phyloP scores from a whole-genome alignment of 192 early-diverging fungal genomes.

The Geosiphon pyriformis region DNA sequence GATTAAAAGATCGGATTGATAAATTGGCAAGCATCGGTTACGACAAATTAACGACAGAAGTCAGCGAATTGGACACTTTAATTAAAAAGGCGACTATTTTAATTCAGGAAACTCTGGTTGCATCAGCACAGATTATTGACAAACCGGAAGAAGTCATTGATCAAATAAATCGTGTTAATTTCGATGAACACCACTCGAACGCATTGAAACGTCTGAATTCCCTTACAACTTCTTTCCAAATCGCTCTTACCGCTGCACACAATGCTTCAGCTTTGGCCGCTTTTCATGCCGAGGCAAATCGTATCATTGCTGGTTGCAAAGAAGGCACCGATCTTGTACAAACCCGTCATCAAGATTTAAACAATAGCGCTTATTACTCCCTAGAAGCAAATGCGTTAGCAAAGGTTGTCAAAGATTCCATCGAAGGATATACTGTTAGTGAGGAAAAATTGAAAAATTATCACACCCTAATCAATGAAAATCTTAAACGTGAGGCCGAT shows the following conservation, averaged over 20 bases:
- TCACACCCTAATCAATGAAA: conserved; percentile 7
- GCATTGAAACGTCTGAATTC: background rate
- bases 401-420: background rate
- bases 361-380: conserved; percentile 16
- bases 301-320: conserved; percentile 7
- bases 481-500: conserved; percentile 21
- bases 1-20: conserved; percentile 11
- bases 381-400: background rate
- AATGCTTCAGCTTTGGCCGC: conserved; percentile 22
- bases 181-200: conserved; percentile 8
- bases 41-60: conserved; percentile 14
- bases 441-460: conserved; percentile 8
- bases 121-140: background rate
- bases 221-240: conserved; percentile 4
- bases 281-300: conserved; percentile 16
- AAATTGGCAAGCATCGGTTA: conserved; percentile 4
- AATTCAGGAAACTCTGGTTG: background rate
- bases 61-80: conserved; percentile 13
- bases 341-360: conserved; percentile 15
- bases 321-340: conserved; percentile 8
- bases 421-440: conserved; percentile 7
- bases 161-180: conserved; percentile 13
- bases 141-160: conserved; percentile 6
- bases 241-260: conserved; percentile 12
- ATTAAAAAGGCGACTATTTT: conserved; percentile 4